Evolutionary conservation across 768 basidiomycete species (phyloP).

Genomic region (Termitomyces sp.): DNA sequence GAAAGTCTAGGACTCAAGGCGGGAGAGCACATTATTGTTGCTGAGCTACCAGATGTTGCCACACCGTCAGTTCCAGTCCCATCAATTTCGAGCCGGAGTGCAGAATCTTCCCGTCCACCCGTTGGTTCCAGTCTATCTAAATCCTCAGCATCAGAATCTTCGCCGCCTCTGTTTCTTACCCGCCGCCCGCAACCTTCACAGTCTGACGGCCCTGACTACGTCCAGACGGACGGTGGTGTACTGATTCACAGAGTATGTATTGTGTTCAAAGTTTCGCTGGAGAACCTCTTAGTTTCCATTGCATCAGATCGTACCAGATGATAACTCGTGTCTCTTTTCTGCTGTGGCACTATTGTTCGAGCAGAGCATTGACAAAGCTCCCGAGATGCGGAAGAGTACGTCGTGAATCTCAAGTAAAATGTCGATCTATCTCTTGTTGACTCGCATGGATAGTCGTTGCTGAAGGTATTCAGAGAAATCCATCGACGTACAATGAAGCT

Average conservation of each 20-base stretch:
- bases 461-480: conserved; percentile 68
- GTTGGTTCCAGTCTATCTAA: background rate
- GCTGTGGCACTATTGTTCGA: conserved; percentile 82
- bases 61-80: conserved; percentile 15
- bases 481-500: conserved; percentile 72
- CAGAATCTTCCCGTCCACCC: conserved; percentile 11
- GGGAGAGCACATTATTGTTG: conserved; percentile 88
- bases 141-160: background rate
- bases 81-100: background rate
- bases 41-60: conserved; percentile 23
- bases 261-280: background rate
- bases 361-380: conserved; percentile 70
- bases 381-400: conserved; percentile 68
- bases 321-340: conserved; percentile 94
- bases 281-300: background rate
- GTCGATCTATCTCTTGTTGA: background rate
- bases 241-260: conserved; percentile 65
- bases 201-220: conserved; percentile 44
- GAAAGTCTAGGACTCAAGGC: conserved; percentile 68
- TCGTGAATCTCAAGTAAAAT: background rate
- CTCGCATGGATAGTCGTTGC: conserved; percentile 60
- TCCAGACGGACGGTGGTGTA: conserved; percentile 56
- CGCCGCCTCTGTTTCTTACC: background rate
- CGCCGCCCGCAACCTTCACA: conserved; percentile 7
- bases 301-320: conserved; percentile 74